Conservation (phyloP, 2,329 filamentous ascomycete species). For the Clonostachys solani region DNA sequence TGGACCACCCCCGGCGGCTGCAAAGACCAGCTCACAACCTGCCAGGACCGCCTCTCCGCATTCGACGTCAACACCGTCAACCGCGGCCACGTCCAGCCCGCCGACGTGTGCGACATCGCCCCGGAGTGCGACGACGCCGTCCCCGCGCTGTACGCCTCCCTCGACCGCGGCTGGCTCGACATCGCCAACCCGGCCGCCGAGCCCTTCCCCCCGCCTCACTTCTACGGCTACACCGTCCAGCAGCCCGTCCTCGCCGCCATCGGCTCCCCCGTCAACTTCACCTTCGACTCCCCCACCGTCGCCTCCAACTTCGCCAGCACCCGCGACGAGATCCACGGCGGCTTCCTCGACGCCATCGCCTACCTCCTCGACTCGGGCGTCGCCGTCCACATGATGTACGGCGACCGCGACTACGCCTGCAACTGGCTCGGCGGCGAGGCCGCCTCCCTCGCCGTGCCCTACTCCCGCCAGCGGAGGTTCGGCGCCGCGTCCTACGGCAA, state of each 20-base stretch:
- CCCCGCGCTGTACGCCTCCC: slow-evolving; percentile 48
- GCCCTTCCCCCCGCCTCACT: slow-evolving; percentile 61
- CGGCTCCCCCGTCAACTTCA: slow-evolving; percentile 58
- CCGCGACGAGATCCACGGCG: slow-evolving; percentile 50
- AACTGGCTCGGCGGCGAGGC: slow-evolving; percentile 58
- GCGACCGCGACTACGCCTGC: slow-evolving; percentile 45
- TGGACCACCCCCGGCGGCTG: slow-evolving; percentile 39
- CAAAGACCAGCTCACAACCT: slow-evolving; percentile 44
- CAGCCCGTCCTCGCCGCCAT: slow-evolving; percentile 51
- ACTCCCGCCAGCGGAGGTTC: slow-evolving; percentile 39
- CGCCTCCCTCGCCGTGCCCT: slow-evolving; percentile 59
- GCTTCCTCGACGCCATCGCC: slow-evolving; percentile 46
- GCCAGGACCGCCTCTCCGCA: slow-evolving; percentile 41
- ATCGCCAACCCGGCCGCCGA: slow-evolving; percentile 51
- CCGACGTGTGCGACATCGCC: slow-evolving; percentile 38
- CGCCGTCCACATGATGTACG: slow-evolving; percentile 68
- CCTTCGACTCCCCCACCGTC: slow-evolving; percentile 33
- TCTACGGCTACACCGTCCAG: slow-evolving; percentile 58
- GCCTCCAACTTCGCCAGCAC: slow-evolving; percentile 55
- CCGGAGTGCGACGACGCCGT: slow-evolving; percentile 49
- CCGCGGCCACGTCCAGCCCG: slow-evolving; percentile 17
- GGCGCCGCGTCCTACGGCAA: slow-evolving; percentile 63
- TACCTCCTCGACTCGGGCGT: slow-evolving; percentile 57
- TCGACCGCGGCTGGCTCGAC: slow-evolving; percentile 53
- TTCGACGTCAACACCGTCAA: slow-evolving; percentile 44